Percentiles rank a stretch among this genome's conserved stretches.
These are phyloP conservation scores for Alnus glutinosa DNA, from an alignment of 306 rosid species.

Conservation along the genomic window DNA sequence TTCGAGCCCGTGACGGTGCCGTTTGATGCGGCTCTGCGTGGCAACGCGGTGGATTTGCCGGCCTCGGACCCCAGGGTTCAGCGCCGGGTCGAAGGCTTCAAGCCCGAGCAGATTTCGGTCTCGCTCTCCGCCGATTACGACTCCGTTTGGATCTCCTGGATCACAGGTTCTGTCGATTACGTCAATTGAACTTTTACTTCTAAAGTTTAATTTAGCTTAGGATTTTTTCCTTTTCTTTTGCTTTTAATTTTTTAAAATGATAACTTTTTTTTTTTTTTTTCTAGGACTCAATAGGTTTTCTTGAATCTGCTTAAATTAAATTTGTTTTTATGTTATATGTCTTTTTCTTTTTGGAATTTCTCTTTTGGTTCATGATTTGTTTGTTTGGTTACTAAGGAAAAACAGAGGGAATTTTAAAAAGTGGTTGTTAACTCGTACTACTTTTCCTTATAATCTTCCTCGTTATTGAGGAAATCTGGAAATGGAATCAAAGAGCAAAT, in stretches of 20 bases:
- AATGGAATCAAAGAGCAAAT: not conserved
- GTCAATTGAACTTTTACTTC: not conserved
- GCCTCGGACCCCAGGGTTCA: constrained; percentile 59
- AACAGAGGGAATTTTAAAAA: not conserved
- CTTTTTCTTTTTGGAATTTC: not conserved
- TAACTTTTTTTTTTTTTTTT: too few species aligned
- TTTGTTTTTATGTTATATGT: not conserved
- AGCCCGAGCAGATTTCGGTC: constrained; percentile 82
- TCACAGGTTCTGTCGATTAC: constrained; percentile 49
- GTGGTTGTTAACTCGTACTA: not conserved
- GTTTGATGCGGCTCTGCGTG: constrained; percentile 52
- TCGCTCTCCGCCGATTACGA: constrained; percentile 61
- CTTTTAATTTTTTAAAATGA: not conserved
- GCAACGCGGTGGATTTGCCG: constrained; percentile 68
- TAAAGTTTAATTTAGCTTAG: not conserved
- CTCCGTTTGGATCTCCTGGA: constrained; percentile 84
- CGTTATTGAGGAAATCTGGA: not conserved
- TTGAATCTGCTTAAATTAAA: not conserved
- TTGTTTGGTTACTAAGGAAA: not conserved
- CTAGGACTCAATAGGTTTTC: not conserved
- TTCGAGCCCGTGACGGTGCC: constrained; percentile 67
- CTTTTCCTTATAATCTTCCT: not conserved
- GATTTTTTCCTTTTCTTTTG: not conserved
- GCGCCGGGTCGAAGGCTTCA: constrained; percentile 52
- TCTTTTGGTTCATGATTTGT: not conserved